Evolutionary conservation across 1,139 yeast genomes (phyloP).

Genomic region (Hansenula sp.): DNA sequence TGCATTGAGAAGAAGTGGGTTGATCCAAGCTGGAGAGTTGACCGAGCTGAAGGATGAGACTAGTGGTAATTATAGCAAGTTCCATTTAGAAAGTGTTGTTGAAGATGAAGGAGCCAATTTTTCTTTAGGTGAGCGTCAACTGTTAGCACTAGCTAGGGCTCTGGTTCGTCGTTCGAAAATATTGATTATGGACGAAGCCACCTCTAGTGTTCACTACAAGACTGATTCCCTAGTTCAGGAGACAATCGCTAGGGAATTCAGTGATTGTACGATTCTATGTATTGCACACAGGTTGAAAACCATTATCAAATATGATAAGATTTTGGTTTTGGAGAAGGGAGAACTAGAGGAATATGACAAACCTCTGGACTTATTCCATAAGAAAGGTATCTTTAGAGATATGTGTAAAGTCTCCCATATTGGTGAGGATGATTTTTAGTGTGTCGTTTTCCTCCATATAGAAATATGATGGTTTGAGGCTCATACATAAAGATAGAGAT

Average conservation of each 20-base stretch:
- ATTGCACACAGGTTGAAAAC: slow-evolving; percentile 74
- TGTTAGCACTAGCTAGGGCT: slow-evolving; percentile 70
- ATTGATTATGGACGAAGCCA: slow-evolving; percentile 72
- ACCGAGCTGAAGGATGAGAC: slow-evolving; percentile 25
- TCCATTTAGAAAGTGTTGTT: slow-evolving; percentile 58
- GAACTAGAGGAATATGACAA: slow-evolving; percentile 52
- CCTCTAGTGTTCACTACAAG: slow-evolving; percentile 72
- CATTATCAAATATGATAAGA: slow-evolving; percentile 56
- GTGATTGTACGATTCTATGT: slow-evolving; percentile 62
- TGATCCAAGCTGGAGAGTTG: slow-evolving; percentile 36
- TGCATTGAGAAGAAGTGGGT: slow-evolving; percentile 56
- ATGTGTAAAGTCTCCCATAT: slow-evolving; percentile 43
- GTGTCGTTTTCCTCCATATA: too few species aligned
- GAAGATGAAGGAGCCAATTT: slow-evolving; percentile 71
- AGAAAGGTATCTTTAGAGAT: slow-evolving; percentile 43
- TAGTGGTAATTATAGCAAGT: slow-evolving; percentile 41
- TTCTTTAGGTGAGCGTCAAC: slow-evolving; percentile 71
- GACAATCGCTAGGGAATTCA: slow-evolving; percentile 55
- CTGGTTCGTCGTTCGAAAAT: slow-evolving; percentile 60
- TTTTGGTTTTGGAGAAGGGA: slow-evolving; percentile 61
- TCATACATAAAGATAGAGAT: not conserved
- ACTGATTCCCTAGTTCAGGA: slow-evolving; percentile 66
- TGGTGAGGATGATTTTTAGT: not conserved
- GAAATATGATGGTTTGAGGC: too few species aligned
- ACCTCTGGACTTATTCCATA: slow-evolving; percentile 39